Evolutionary conservation across 495 filamentous ascomycete species (phyloP).

Genomic region (Pyronema omphalodes): DNA sequence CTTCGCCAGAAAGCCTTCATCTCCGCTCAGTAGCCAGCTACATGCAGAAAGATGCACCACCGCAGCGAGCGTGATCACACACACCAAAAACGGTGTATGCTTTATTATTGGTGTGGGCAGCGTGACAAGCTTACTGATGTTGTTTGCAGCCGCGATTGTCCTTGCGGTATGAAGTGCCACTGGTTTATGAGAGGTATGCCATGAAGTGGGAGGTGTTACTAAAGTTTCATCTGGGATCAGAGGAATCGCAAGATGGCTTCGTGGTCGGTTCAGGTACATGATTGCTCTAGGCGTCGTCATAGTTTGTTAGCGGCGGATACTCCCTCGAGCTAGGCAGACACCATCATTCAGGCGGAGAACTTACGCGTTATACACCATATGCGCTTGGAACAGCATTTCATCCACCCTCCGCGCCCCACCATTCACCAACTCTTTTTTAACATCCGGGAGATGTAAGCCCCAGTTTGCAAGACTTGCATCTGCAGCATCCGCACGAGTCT

Average conservation of each 20-base stretch:
- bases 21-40: conserved; percentile 42
- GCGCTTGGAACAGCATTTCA: conserved; percentile 83
- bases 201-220: conserved; percentile 35
- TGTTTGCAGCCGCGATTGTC: conserved; percentile 56
- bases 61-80: conserved; percentile 51
- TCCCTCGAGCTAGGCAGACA: conserved; percentile 22
- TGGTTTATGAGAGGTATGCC: conserved; percentile 35
- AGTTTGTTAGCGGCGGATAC: conserved; percentile 16
- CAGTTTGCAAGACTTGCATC: conserved; percentile 68
- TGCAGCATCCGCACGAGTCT: conserved; percentile 30
- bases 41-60: conserved; percentile 44
- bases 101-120: conserved; percentile 52
- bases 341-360: conserved; percentile 16
- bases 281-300: conserved; percentile 24
- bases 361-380: conserved; percentile 54
- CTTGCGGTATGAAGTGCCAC: conserved; percentile 56
- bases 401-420: conserved; percentile 51
- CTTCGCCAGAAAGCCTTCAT: conserved; percentile 50
- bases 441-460: conserved; percentile 57
- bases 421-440: conserved; percentile 49
- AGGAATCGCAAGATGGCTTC: conserved; percentile 40
- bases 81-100: conserved; percentile 82
- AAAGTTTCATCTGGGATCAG: conserved; percentile 36
- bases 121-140: conserved; percentile 58
- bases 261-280: conserved; percentile 58